These are phyloP conservation scores for Graphiopsis chlorocephala DNA, from an alignment of 2,329 filamentous ascomycete genomes.

Conservation along the genomic window DNA sequence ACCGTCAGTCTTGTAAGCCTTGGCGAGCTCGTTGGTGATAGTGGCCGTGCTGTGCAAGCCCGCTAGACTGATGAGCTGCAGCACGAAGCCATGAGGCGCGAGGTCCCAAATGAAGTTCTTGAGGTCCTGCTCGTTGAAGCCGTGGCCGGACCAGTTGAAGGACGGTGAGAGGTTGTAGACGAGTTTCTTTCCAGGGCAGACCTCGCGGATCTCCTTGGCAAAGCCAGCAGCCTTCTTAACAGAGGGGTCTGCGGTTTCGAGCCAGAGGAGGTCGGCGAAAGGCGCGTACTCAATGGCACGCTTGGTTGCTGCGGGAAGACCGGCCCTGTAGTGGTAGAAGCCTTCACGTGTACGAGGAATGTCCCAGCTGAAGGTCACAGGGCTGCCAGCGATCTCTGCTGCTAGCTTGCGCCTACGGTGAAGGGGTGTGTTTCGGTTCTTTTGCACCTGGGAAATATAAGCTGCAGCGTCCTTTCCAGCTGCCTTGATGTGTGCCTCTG, in stretches of 20 bases:
- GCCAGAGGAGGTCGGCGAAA: slow-evolving; percentile 93
- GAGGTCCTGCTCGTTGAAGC: slow-evolving; percentile 77
- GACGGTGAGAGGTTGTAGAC: slow-evolving; percentile 96
- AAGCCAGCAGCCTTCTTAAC: slow-evolving; percentile 75
- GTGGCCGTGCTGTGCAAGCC: slow-evolving; percentile 64
- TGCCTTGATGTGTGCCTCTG: slow-evolving; percentile 36
- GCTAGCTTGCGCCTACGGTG: slow-evolving; percentile 73
- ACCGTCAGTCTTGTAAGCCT: slow-evolving; percentile 80
- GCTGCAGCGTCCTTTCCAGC: slow-evolving; percentile 28
- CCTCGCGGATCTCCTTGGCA: slow-evolving; percentile 68
- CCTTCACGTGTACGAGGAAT: slow-evolving; percentile 90
- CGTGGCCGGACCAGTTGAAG: slow-evolving; percentile 98
- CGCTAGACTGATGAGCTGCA: slow-evolving; percentile 64
- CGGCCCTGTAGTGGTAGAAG: slow-evolving; percentile 85
- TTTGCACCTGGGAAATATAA: slow-evolving; percentile 35
- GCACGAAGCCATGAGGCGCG: slow-evolving; percentile 74
- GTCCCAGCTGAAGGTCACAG: slow-evolving; percentile 85
- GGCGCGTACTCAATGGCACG: slow-evolving; percentile 87
- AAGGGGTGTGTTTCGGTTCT: slow-evolving; percentile 73
- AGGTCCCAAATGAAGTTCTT: slow-evolving; percentile 97
- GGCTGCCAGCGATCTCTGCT: slow-evolving; percentile 61
- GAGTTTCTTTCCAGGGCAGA: slow-evolving; percentile 75
- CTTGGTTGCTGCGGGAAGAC: slow-evolving; percentile 84
- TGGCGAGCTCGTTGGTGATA: slow-evolving; percentile 70
- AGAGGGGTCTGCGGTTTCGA: slow-evolving; percentile 88